Conservation (phyloP, 306 rosid species). For the Cyamopsis tetragonoloba region DNA sequence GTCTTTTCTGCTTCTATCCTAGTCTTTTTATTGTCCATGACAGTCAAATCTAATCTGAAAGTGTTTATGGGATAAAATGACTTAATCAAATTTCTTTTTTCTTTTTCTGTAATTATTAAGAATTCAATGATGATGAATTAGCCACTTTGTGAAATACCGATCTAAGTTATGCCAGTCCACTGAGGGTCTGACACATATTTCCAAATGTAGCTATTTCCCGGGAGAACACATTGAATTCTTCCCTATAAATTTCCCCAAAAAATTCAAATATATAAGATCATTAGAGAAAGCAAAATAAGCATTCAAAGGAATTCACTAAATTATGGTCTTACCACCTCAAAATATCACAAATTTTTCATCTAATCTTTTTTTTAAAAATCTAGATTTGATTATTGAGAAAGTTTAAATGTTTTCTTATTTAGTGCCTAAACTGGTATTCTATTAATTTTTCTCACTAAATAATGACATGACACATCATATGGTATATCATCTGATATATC, state of each 20-base stretch:
- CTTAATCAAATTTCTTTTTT: slow-evolving; percentile 47
- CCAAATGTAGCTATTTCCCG: slow-evolving; percentile 83
- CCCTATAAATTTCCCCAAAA: slow-evolving; percentile 45
- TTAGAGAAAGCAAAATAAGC: neutral
- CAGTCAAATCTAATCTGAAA: slow-evolving; percentile 64
- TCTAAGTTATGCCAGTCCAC: slow-evolving; percentile 85
- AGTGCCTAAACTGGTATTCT: too few species aligned
- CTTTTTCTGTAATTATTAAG: slow-evolving; percentile 18
- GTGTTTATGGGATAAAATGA: neutral
- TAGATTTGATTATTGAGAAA: too few species aligned
- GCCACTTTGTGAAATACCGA: slow-evolving; percentile 64
- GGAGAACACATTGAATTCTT: slow-evolving; percentile 58
- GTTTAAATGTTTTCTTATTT: too few species aligned
- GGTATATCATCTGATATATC: too few species aligned
- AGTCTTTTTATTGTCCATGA: slow-evolving; percentile 38
- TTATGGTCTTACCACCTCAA: too few species aligned
- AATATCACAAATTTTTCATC: too few species aligned
- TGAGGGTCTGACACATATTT: slow-evolving; percentile 68
- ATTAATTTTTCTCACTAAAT: too few species aligned
- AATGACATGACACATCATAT: too few species aligned
- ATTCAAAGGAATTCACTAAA: neutral
- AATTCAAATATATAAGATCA: slow-evolving; percentile 18
- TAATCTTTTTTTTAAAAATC: too few species aligned
- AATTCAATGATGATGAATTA: slow-evolving; percentile 1
- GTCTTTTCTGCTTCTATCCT: slow-evolving; percentile 59